Conservation (phyloP, 2,329 filamentous ascomycete species). For the Sclerotinia borealis region DNA sequence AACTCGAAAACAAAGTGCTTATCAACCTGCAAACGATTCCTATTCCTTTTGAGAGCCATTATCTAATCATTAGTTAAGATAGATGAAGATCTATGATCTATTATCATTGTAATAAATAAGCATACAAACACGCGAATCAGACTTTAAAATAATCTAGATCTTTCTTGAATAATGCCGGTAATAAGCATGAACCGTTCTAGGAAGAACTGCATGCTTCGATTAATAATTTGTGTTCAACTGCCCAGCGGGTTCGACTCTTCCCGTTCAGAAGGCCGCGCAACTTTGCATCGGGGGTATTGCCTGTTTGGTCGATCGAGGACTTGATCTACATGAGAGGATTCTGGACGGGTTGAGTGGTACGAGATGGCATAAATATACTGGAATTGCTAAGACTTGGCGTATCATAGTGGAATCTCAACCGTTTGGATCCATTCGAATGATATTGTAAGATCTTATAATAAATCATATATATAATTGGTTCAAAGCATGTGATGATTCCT, state of each 20-base stretch:
- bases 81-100: background rate
- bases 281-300: conserved; percentile 8
- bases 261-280: conserved; percentile 1
- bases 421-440: background rate
- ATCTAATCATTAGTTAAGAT: background rate
- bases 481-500: background rate
- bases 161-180: background rate
- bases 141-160: too few relatives aligned
- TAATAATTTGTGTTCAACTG: background rate
- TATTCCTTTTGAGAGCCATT: background rate
- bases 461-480: background rate
- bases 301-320: background rate
- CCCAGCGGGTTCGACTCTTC: conserved; percentile 10
- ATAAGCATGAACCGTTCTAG: conserved; percentile 4
- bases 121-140: background rate
- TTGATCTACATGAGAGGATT: conserved; percentile 1
- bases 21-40: background rate
- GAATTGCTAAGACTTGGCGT: background rate
- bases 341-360: background rate
- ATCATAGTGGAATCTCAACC: background rate
- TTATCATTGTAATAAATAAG: background rate
- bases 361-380: conserved; percentile 2
- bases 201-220: background rate
- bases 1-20: background rate
- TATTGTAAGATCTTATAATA: background rate